These are phyloP conservation scores for Hippophae gyantsensis DNA, from an alignment of 306 rosid genomes.

Conservation along the genomic window DNA sequence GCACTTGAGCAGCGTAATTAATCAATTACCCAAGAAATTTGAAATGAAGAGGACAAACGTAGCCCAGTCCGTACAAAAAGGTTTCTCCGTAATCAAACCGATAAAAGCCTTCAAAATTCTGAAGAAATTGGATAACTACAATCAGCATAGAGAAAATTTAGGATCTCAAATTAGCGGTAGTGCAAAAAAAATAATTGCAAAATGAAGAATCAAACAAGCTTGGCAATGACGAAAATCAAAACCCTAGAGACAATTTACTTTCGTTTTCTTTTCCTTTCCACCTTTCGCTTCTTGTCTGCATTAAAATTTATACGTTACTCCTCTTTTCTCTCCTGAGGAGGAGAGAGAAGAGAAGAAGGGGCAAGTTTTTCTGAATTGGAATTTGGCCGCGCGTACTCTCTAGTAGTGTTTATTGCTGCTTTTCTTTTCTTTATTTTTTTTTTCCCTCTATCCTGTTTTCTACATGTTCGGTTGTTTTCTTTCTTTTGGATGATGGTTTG, in stretches of 20 bases:
- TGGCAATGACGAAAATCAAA: constrained; percentile 20
- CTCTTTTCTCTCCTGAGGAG: constrained; percentile 18
- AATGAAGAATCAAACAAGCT: background rate
- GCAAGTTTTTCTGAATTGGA: background rate
- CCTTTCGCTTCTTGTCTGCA: background rate
- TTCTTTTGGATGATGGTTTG: no score
- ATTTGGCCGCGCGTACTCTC: no score
- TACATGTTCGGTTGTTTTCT: no score
- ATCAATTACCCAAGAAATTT: background rate
- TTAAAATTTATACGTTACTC: background rate
- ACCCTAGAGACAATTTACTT: constrained; percentile 22
- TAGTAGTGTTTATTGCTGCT: no score
- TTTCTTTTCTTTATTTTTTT: no score
- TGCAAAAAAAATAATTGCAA: background rate
- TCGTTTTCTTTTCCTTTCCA: background rate
- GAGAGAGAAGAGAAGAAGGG: constrained; percentile 20
- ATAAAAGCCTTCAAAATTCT: background rate
- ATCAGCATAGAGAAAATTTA: background rate
- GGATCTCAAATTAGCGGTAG: constrained; percentile 5
- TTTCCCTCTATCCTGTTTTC: no score
- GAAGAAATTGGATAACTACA: background rate
- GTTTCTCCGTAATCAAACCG: background rate
- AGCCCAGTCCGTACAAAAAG: constrained; percentile 11
- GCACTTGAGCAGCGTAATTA: background rate
- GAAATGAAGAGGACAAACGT: constrained; percentile 6